Percentiles rank a stretch among this genome's conserved stretches.
These are phyloP conservation scores for Fusarium liriodendri DNA, from an alignment of 2,329 filamentous ascomycete genomes.

Conservation along the genomic window DNA sequence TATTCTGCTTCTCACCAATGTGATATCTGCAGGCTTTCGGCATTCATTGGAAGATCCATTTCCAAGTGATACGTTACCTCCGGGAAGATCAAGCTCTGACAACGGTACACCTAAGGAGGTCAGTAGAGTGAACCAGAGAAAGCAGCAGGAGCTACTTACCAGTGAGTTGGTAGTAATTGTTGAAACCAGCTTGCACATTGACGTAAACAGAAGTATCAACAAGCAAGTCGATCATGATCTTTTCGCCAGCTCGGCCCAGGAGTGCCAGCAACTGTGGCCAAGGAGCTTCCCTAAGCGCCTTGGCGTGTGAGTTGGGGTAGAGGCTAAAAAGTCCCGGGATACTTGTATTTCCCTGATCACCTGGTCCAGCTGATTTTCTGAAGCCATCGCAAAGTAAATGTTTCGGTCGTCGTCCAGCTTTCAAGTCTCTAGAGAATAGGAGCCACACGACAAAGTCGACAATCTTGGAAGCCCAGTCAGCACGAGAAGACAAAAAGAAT, in stretches of 20 bases:
- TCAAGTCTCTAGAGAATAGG: conserved; percentile 72
- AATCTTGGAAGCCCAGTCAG: conserved; percentile 62
- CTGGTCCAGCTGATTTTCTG: conserved; percentile 59
- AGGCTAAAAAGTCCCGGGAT: conserved; percentile 75
- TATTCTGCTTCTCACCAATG: conserved; percentile 84
- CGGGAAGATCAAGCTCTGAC: conserved; percentile 55
- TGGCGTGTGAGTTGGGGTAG: conserved; percentile 77
- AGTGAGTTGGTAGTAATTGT: conserved; percentile 82
- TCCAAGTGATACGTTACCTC: conserved; percentile 11
- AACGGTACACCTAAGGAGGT: conserved; percentile 60
- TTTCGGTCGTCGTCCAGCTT: conserved; percentile 63
- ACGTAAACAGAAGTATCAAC: conserved; percentile 82
- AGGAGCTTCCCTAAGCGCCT: conserved; percentile 72
- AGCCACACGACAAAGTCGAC: conserved; percentile 82
- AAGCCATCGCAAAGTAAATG: conserved; percentile 90
- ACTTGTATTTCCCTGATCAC: conserved; percentile 46
- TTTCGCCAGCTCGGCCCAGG: conserved; percentile 79
- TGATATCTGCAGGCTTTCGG: conserved; percentile 68
- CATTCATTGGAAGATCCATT: not conserved
- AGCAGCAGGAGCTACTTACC: conserved; percentile 61
- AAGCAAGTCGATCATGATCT: conserved; percentile 81
- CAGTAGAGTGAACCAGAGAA: not conserved
- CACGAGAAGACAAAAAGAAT: not conserved
- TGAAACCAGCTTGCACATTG: conserved; percentile 66
- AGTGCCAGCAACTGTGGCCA: conserved; percentile 83